These are phyloP conservation scores for Russula earlei DNA, from an alignment of 768 basidiomycete species.

Conservation along the genomic window DNA sequence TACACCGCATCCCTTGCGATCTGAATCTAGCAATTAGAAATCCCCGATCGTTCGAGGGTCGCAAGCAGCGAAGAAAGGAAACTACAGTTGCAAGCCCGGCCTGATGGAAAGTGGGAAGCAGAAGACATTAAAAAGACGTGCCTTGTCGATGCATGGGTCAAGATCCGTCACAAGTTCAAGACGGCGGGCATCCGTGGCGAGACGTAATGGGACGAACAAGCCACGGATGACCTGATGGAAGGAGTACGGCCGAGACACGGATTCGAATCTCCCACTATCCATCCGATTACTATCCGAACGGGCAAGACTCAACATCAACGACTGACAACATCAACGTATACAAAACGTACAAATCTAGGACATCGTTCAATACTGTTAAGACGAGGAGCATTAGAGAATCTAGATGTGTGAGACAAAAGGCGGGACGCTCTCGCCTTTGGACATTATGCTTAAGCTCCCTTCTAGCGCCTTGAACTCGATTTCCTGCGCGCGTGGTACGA, in stretches of 20 bases:
- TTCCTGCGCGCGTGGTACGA: conserved; percentile 64
- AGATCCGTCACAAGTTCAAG: conserved; percentile 60
- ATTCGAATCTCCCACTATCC: conserved; percentile 81
- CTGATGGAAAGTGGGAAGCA: not conserved
- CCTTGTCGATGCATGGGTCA: conserved; percentile 58
- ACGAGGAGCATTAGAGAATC: conserved; percentile 4
- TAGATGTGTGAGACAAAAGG: not conserved
- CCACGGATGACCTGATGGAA: conserved; percentile 75
- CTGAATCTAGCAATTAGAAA: conserved; percentile 25
- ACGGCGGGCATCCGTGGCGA: conserved; percentile 58
- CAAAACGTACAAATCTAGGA: conserved; percentile 56
- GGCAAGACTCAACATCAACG: not conserved
- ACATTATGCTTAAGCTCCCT: conserved; percentile 82
- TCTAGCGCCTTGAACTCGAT: conserved; percentile 83
- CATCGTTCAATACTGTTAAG: conserved; percentile 58
- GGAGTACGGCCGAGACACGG: conserved; percentile 55
- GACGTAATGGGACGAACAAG: conserved; percentile 55
- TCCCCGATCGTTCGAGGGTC: not conserved
- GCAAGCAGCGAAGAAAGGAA: not conserved
- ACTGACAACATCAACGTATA: not conserved
- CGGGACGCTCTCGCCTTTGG: conserved; percentile 44
- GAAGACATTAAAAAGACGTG: conserved; percentile 28
- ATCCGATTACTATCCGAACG: conserved; percentile 53
- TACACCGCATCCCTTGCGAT: conserved; percentile 51
- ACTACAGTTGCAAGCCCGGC: not conserved